Conservation (phyloP, 768 basidiomycete species). For the Tremella mesenterica region DNA sequence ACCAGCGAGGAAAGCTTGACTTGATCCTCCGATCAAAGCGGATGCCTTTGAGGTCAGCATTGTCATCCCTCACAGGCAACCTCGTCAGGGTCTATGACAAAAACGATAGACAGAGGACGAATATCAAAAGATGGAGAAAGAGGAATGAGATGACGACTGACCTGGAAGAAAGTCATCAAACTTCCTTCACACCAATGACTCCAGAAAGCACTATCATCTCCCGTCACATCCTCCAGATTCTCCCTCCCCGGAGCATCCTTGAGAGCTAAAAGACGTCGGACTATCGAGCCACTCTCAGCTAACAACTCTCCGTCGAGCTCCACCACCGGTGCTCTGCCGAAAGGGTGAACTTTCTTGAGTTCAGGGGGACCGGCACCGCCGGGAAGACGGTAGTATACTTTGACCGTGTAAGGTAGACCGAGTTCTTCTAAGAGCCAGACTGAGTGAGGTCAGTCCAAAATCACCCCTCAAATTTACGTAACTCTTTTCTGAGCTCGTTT, state of each 20-base stretch:
- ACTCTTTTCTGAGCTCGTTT: neutral
- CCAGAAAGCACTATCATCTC: constrained; percentile 28
- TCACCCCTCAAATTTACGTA: neutral
- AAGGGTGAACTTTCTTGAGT: constrained; percentile 28
- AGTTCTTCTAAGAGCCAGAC: constrained; percentile 42
- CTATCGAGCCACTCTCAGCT: constrained; percentile 31
- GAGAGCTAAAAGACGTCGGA: constrained; percentile 21
- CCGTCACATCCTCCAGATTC: constrained; percentile 10
- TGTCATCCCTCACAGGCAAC: too few relatives aligned
- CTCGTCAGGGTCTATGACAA: too few relatives aligned
- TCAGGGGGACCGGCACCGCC: constrained; percentile 22
- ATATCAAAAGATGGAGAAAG: neutral
- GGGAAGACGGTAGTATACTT: constrained; percentile 28
- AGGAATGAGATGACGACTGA: constrained; percentile 11
- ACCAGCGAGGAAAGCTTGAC: neutral
- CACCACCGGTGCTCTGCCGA: constrained; percentile 34
- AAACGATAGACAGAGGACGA: neutral
- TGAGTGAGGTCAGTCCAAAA: neutral
- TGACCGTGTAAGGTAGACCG: constrained; percentile 33
- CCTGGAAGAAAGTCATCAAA: constrained; percentile 34
- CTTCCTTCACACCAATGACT: constrained; percentile 35
- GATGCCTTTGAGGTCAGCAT: constrained; percentile 1
- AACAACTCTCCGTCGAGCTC: constrained; percentile 19
- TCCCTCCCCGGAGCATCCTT: neutral
- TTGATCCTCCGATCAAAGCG: neutral